Evolutionary conservation across 192 early-diverging fungal species (phyloP), one percentile per base, ranked within the genome.

Genomic region (Globomyces pollinis-pini): DNA sequence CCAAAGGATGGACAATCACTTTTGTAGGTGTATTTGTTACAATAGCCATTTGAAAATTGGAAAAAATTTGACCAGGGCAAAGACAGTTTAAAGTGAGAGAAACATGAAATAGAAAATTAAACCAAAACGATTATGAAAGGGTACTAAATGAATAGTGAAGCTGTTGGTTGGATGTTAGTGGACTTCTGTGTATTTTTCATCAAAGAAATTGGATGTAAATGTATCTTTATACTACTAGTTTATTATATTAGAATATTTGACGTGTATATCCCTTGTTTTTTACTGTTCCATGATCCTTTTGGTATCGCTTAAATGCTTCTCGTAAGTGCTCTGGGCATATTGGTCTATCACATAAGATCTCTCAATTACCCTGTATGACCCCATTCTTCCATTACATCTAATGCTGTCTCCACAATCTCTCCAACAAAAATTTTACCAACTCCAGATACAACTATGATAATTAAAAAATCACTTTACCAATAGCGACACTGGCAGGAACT

Each of bases 1-100:
- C 96, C 24, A 99, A 81, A 66, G 96, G 96, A 67, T 99, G 96
- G 31, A 99, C 87, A 8, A 91, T 83, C 4, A 98, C 93, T 50
- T 42, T 52, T 13, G 65, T 50, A 38, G 70, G 61, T 23, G 32
- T 44, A 42, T 41, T 32, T n/a, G 30, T n/a, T 4, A 43, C 57
- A 26, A 36, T 32, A 8, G 65, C 53, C 65, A 67, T 67, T 47
- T 47, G 21, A 26, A 47, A 24, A 47, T 47, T 47, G n/a, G n/a
- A n/a, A n/a, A n/a, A n/a, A n/a, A n/a, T 13, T 9, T 36, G 35
- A 36, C 35, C 35, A 36, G 35, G 35, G 35, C 35, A 36, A 36
- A n/a, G n/a, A n/a, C n/a, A n/a, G n/a, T n/a, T n/a, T n/a, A n/a
- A n/a, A n/a, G n/a, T n/a, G n/a, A n/a, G n/a, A n/a, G n/a, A n/a